Conservation (phyloP, 164 flowering plant species). For the Pachysandra terminalis region DNA sequence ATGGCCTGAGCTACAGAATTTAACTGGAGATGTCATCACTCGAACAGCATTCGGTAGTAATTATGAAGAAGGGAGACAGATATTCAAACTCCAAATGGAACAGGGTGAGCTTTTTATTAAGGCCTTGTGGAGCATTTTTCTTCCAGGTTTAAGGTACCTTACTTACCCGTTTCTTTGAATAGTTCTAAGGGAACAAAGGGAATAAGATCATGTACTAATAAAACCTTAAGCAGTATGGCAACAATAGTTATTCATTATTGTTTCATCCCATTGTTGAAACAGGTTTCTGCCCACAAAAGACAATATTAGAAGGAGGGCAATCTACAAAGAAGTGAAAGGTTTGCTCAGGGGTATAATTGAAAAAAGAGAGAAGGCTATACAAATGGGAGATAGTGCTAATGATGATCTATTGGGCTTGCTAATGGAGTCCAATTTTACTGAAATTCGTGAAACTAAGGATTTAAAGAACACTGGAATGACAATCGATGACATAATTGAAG, state of each 20-base stretch:
- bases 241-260: neutral
- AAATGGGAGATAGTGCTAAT: constrained; percentile 18
- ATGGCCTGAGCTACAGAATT: neutral
- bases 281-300: constrained; percentile 51
- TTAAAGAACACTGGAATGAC: constrained; percentile 10
- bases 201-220: neutral
- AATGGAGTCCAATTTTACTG: constrained; percentile 38
- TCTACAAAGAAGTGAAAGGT: constrained; percentile 22
- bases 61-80: neutral
- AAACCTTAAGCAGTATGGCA: neutral
- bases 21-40: constrained; percentile 4
- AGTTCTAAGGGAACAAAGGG: neutral
- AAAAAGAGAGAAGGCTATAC: constrained; percentile 33
- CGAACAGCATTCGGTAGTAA: constrained; percentile 5
- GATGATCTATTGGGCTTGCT: constrained; percentile 46
- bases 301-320: constrained; percentile 37
- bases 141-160: neutral
- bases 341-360: constrained; percentile 26
- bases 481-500: constrained; percentile 30
- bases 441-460: constrained; percentile 22
- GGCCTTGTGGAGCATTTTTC: neutral
- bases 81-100: constrained; percentile 8
- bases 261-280: neutral
- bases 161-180: neutral
- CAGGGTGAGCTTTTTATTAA: neutral